Conservation (phyloP, 2,329 filamentous ascomycete genomes). For the Pseudogymnoascus sp. region DNA sequence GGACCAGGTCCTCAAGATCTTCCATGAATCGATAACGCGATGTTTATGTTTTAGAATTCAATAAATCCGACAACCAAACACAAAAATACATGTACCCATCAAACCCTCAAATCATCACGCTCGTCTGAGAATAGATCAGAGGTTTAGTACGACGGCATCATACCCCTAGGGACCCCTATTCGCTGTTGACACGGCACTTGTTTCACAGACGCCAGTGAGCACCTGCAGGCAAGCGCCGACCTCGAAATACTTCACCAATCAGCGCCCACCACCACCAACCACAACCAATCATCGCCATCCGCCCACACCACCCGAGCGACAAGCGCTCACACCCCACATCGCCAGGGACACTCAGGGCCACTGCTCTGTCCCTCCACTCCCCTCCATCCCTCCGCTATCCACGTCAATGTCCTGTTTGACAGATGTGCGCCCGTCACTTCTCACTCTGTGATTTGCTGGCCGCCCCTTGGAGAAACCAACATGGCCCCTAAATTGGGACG, state of each 20-base stretch:
- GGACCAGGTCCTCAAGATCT: neutral
- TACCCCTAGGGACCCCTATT: neutral
- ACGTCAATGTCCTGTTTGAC: neutral
- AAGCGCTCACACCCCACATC: neutral
- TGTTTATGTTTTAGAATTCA: constrained; percentile 4
- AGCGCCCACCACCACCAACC: neutral
- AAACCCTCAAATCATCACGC: neutral
- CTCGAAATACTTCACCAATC: constrained; percentile 1
- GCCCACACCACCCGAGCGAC: neutral
- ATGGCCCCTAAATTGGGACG: neutral
- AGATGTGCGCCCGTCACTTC: neutral
- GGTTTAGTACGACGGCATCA: neutral
- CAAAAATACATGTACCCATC: neutral
- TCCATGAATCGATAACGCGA: neutral
- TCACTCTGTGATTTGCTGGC: neutral
- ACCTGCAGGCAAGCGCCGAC: neutral
- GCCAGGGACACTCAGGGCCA: neutral
- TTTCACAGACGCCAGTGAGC: constrained; percentile 1
- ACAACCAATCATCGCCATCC: neutral
- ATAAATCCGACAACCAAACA: neutral
- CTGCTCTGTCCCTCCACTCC: neutral
- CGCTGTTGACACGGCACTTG: constrained; percentile 6
- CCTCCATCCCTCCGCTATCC: neutral
- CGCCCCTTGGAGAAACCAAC: neutral
- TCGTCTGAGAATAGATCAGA: neutral